These are phyloP conservation scores for Fraxinus pennsylvanica DNA, from an alignment of 257 asterid genomes.

Conservation along the genomic window DNA sequence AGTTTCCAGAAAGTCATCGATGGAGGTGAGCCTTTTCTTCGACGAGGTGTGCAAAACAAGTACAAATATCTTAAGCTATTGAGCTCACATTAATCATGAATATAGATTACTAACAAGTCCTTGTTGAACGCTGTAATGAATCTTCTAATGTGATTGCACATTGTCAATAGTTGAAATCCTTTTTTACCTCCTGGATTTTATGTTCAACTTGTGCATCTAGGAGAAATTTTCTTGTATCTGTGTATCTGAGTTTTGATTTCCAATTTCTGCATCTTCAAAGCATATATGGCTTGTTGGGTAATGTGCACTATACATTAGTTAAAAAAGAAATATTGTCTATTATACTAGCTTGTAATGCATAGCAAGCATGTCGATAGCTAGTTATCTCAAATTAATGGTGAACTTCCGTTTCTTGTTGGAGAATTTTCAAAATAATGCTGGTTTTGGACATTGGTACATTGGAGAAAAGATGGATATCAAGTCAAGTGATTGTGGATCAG, in stretches of 20 bases:
- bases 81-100: background rate
- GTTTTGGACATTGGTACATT: too few relatives aligned
- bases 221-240: background rate
- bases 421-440: too few relatives aligned
- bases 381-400: background rate
- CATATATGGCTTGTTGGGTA: background rate
- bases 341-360: background rate
- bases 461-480: too few relatives aligned
- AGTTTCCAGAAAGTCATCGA: background rate
- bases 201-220: background rate
- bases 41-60: background rate
- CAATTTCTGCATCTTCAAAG: background rate
- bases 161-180: background rate
- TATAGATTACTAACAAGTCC: background rate
- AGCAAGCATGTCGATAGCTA: background rate
- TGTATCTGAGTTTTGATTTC: background rate
- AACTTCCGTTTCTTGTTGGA: too few relatives aligned
- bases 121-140: background rate
- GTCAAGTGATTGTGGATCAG: too few relatives aligned
- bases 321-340: too few relatives aligned
- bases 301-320: background rate
- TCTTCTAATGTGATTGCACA: background rate
- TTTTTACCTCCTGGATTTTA: background rate
- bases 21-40: background rate
- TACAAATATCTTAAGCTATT: background rate